phyloP scores from a whole-genome alignment of 208 protist genomes.

The Trypanosoma brucei region DNA sequence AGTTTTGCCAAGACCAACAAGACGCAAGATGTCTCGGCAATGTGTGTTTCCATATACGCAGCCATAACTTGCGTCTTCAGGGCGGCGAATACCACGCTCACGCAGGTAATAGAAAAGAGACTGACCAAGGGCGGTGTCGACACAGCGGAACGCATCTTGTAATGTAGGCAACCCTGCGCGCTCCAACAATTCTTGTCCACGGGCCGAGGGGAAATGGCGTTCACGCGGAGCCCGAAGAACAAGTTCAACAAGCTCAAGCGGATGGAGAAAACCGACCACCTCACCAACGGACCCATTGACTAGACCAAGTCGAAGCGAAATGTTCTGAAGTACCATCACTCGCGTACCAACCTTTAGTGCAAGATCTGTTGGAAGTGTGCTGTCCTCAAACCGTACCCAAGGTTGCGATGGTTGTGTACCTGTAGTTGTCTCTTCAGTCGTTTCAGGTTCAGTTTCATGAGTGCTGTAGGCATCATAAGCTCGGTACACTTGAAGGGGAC shows the following conservation, averaged over 20 bases:
- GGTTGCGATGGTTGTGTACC: not conserved
- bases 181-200: slow-evolving; percentile 24
- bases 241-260: slow-evolving; percentile 57
- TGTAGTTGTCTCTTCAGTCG: not conserved
- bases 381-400: slow-evolving; percentile 53
- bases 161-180: slow-evolving; percentile 45
- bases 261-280: slow-evolving; percentile 72
- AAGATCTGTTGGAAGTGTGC: slow-evolving; percentile 31
- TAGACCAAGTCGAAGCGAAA: slow-evolving; percentile 49
- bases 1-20: slow-evolving; percentile 18
- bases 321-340: slow-evolving; percentile 69
- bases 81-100: slow-evolving; percentile 8
- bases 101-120: slow-evolving; percentile 41
- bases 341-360: slow-evolving; percentile 62
- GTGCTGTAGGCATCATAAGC: slow-evolving; percentile 27
- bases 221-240: slow-evolving; percentile 30
- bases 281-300: slow-evolving; percentile 71
- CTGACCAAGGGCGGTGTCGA: slow-evolving; percentile 35
- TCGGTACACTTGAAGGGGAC: slow-evolving; percentile 26
- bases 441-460: slow-evolving; percentile 7
- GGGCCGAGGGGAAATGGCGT: slow-evolving; percentile 17
- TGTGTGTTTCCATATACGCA: slow-evolving; percentile 30
- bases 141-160: slow-evolving; percentile 45
- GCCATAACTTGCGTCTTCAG: slow-evolving; percentile 29
- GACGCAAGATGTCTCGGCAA: slow-evolving; percentile 15